phyloP scores from a whole-genome alignment of 768 basidiomycete genomes.

The Russula ochroleuca region DNA sequence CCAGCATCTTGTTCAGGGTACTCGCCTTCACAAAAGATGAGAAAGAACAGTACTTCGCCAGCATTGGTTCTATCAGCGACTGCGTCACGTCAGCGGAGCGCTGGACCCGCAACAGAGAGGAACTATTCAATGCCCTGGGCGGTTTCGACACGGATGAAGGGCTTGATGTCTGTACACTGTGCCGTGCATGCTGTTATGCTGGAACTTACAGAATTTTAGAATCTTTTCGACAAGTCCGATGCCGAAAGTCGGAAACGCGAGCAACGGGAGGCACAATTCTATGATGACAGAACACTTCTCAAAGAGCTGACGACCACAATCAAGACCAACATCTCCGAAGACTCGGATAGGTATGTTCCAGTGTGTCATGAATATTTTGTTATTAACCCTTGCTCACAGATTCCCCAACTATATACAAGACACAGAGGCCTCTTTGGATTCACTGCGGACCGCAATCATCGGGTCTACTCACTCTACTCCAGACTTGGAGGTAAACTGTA shows the following conservation, averaged over 20 bases:
- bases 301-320: not conserved
- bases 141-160: not conserved
- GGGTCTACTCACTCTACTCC: not conserved
- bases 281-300: slow-evolving; percentile 17
- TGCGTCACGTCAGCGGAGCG: slow-evolving; percentile 1
- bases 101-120: slow-evolving; percentile 17
- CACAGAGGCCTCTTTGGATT: slow-evolving; percentile 1
- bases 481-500: not conserved
- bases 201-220: not conserved
- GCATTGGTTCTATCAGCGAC: not conserved
- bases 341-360: not conserved
- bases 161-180: slow-evolving; percentile 6
- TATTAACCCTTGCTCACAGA: not conserved
- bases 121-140: slow-evolving; percentile 4
- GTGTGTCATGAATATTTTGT: not conserved
- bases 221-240: not conserved
- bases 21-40: slow-evolving; percentile 15
- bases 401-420: slow-evolving; percentile 6
- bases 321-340: not conserved
- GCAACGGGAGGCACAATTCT: slow-evolving; percentile 5
- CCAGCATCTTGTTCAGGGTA: slow-evolving; percentile 15
- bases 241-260: slow-evolving; percentile 1
- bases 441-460: not conserved
- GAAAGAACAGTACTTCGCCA: slow-evolving; percentile 14
- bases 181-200: not conserved